Evolutionary conservation across 768 basidiomycete species (phyloP).

Genomic region (Leccinum olivaceopallidum): DNA sequence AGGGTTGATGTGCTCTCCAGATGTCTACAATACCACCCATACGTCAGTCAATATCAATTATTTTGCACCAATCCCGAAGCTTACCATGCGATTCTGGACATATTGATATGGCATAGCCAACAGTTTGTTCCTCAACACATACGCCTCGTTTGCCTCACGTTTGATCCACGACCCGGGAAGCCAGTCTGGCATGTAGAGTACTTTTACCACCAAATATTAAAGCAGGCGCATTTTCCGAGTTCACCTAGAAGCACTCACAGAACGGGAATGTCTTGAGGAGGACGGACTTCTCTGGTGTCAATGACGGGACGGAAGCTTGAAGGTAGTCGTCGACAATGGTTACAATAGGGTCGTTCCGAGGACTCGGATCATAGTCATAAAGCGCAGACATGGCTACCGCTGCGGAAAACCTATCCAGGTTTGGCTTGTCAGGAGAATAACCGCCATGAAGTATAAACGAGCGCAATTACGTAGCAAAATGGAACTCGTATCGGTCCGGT

Average conservation of each 20-base stretch:
- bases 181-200: neutral
- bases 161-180: neutral
- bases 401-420: neutral
- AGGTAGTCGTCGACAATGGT: neutral
- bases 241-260: neutral
- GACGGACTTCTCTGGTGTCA: neutral
- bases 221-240: neutral
- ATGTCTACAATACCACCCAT: neutral
- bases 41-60: neutral
- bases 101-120: neutral
- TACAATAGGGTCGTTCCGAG: neutral
- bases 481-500: neutral
- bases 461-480: neutral
- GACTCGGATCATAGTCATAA: neutral
- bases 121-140: neutral
- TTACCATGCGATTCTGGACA: neutral
- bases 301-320: neutral
- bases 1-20: neutral
- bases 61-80: neutral
- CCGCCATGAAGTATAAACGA: neutral
- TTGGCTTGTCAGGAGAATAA: neutral
- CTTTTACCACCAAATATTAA: neutral
- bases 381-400: neutral
- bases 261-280: neutral
- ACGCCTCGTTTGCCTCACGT: neutral